Evolutionary conservation across 163 green algal species (phyloP).

Genomic region (Scenedesmus sp.): DNA sequence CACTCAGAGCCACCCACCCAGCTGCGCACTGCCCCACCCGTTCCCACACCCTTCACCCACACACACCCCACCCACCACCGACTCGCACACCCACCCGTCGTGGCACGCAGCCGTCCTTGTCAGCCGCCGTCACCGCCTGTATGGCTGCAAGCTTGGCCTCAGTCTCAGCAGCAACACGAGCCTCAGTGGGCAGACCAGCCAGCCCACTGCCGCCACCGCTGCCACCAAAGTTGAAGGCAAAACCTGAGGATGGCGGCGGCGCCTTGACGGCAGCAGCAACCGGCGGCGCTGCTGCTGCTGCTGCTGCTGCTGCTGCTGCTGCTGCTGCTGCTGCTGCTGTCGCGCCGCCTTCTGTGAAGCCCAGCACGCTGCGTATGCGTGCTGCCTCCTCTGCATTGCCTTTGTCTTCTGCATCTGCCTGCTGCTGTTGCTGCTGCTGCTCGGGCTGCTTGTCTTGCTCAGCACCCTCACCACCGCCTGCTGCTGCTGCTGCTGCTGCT

Average conservation of each 20-base stretch:
- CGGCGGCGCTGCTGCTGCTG: background rate
- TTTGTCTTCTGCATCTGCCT: background rate
- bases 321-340: background rate
- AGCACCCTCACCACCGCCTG: background rate
- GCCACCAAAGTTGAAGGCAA: constrained; percentile 51
- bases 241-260: background rate
- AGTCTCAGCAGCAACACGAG: constrained; percentile 54
- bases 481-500: constrained; percentile 32
- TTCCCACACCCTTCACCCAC: background rate
- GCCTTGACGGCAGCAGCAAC: background rate
- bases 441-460: background rate
- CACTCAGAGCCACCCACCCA: too few species aligned
- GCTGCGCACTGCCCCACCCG: background rate
- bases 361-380: constrained; percentile 64
- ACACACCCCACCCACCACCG: too few species aligned
- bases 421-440: constrained; percentile 33
- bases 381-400: constrained; percentile 70
- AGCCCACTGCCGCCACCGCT: background rate
- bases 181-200: constrained; percentile 18
- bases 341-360: constrained; percentile 46
- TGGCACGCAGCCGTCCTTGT: constrained; percentile 66
- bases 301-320: constrained; percentile 9
- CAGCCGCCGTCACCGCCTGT: constrained; percentile 50
- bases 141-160: constrained; percentile 65
- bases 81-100: constrained; percentile 51